Conservation (phyloP, 2,329 filamentous ascomycete species). For the Pseudogymnoascus pannorum region DNA sequence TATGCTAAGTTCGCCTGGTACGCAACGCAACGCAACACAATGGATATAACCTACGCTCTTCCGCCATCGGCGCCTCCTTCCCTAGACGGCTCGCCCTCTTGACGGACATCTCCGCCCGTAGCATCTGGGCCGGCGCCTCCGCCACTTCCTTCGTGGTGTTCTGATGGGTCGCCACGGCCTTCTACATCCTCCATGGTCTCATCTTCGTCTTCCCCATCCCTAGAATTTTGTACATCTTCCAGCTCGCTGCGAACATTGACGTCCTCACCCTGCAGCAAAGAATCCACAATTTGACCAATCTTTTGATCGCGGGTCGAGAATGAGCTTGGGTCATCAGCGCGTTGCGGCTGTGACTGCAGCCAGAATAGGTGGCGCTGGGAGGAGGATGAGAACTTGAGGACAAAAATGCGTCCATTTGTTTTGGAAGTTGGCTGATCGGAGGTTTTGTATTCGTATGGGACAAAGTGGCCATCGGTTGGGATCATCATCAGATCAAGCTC, state of each 20-base stretch:
- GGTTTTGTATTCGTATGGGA: constrained; percentile 69
- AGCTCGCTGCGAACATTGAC: constrained; percentile 72
- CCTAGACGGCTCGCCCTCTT: constrained; percentile 80
- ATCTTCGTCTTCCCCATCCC: constrained; percentile 56
- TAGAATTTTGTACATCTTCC: constrained; percentile 48
- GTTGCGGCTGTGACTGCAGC: constrained; percentile 86
- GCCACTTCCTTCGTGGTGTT: constrained; percentile 54
- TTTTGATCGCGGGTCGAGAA: constrained; percentile 81
- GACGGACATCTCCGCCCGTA: constrained; percentile 83
- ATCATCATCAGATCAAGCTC: constrained; percentile 92
- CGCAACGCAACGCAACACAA: neutral
- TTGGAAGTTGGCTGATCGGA: constrained; percentile 52
- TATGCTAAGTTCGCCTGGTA: constrained; percentile 7
- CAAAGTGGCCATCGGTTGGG: constrained; percentile 79
- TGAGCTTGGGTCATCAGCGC: constrained; percentile 61
- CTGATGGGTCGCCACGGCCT: constrained; percentile 50
- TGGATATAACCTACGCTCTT: constrained; percentile 83
- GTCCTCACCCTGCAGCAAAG: constrained; percentile 79
- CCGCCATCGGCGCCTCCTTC: constrained; percentile 94
- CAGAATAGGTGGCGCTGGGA: constrained; percentile 91
- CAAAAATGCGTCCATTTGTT: constrained; percentile 83
- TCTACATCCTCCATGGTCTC: constrained; percentile 76
- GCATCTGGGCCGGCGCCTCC: constrained; percentile 81
- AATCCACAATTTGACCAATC: constrained; percentile 80
- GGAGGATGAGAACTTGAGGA: constrained; percentile 87